phyloP scores from a whole-genome alignment of 257 asterid species.

The Ilex asprella region DNA sequence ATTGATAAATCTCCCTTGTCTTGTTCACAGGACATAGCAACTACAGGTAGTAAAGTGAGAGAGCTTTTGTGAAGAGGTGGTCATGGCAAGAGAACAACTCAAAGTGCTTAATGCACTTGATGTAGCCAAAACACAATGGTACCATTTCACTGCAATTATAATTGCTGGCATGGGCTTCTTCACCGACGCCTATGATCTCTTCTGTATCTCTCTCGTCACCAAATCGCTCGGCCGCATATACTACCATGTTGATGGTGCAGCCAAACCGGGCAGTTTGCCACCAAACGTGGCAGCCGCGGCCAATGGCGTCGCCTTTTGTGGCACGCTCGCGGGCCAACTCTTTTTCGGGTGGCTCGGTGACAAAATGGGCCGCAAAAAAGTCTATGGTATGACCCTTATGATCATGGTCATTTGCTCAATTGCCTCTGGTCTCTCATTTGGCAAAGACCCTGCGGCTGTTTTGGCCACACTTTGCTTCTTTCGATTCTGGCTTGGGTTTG shows the following conservation, averaged over 20 bases:
- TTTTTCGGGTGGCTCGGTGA: slow-evolving; percentile 1
- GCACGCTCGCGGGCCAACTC: slow-evolving; percentile 1
- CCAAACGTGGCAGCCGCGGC: background rate
- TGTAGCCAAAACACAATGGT: background rate
- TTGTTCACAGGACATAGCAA: background rate
- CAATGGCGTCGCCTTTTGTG: background rate
- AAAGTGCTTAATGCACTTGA: slow-evolving; percentile 4
- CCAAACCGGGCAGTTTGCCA: background rate
- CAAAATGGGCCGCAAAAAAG: background rate
- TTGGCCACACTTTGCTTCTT: slow-evolving; percentile 2
- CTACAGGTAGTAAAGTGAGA: background rate
- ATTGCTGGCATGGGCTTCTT: slow-evolving; percentile 3
- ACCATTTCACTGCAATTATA: background rate
- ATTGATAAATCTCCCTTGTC: no score
- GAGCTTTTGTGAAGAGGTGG: background rate
- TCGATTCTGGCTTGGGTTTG: slow-evolving; percentile 1
- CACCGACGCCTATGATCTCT: slow-evolving; percentile 1
- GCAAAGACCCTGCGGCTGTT: background rate
- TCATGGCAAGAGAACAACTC: background rate
- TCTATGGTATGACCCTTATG: background rate
- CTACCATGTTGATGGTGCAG: background rate
- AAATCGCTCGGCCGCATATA: slow-evolving; percentile 1
- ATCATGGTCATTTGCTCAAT: background rate
- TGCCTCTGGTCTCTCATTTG: background rate
- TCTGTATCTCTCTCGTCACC: slow-evolving; percentile 3